phyloP scores from a whole-genome alignment of 2,329 filamentous ascomycete genomes.

The Pseudocercospora vitis region DNA sequence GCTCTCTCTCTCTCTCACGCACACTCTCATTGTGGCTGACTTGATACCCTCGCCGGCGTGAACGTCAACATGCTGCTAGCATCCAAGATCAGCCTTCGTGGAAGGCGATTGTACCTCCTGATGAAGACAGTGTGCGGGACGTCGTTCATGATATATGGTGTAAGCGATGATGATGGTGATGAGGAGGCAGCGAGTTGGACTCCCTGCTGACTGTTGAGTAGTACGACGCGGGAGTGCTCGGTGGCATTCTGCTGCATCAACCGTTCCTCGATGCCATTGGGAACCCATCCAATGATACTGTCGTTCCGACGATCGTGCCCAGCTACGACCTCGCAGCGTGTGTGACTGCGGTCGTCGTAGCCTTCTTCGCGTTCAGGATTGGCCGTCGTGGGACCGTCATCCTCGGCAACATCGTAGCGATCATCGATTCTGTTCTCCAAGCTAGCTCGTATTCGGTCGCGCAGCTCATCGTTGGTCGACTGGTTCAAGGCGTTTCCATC shows the following conservation, averaged over 20 bases:
- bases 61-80: neutral
- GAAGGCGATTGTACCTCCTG: constrained; percentile 2
- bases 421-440: constrained; percentile 45
- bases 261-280: constrained; percentile 28
- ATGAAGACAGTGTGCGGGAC: constrained; percentile 8
- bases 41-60: neutral
- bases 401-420: constrained; percentile 51
- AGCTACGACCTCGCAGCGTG: constrained; percentile 49
- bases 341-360: constrained; percentile 36
- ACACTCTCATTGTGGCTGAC: neutral
- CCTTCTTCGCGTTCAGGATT: constrained; percentile 49
- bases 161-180: too few relatives aligned
- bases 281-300: constrained; percentile 25
- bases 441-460: constrained; percentile 37
- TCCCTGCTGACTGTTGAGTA: neutral
- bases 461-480: constrained; percentile 50
- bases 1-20: too few relatives aligned
- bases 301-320: constrained; percentile 31
- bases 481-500: constrained; percentile 51
- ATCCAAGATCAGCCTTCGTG: constrained; percentile 5
- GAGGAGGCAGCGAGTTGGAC: too few relatives aligned
- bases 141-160: constrained; percentile 7
- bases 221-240: constrained; percentile 26
- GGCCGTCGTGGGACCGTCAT: constrained; percentile 51
- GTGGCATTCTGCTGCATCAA: constrained; percentile 22